A percentile compares a stretch with the other conserved stretches of the same genome.
These are phyloP conservation scores for Phytophthora syringae DNA, from an alignment of 352 stramenopile genomes.

Conservation along the genomic window DNA sequence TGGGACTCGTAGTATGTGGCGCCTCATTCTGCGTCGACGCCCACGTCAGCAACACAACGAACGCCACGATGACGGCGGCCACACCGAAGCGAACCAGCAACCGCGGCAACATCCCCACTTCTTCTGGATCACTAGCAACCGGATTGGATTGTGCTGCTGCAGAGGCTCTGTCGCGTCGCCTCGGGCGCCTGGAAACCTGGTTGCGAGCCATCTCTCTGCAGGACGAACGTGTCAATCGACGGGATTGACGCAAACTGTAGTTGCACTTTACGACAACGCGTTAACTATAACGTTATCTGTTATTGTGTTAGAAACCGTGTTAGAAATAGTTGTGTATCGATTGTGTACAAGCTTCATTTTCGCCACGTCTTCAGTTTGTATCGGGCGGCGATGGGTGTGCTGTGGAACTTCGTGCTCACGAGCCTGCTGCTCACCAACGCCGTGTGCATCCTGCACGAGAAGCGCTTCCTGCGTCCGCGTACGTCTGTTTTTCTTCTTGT, in stretches of 20 bases:
- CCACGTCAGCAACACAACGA: conserved; percentile 20
- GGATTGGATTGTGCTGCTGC: conserved; percentile 19
- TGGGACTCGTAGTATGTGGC: conserved; percentile 3
- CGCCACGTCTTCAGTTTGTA: conserved; percentile 15
- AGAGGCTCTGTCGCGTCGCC: conserved; percentile 11
- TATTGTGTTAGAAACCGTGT: too few relatives aligned
- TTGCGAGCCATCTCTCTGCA: conserved; percentile 36
- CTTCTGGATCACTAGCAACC: neutral
- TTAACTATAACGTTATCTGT: too few relatives aligned
- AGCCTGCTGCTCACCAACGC: conserved; percentile 88
- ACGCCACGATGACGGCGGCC: conserved; percentile 32
- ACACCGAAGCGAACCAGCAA: conserved; percentile 45
- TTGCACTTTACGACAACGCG: conserved; percentile 11
- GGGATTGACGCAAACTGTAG: conserved; percentile 4
- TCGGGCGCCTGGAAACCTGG: conserved; percentile 18
- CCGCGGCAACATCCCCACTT: conserved; percentile 34
- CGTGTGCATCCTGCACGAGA: conserved; percentile 89
- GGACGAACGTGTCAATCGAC: conserved; percentile 17
- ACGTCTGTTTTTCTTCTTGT: conserved; percentile 27
- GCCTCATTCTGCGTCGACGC: conserved; percentile 15
- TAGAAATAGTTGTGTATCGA: neutral
- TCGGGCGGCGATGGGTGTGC: conserved; percentile 64
- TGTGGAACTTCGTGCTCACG: conserved; percentile 91
- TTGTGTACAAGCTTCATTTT: neutral
- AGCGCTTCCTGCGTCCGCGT: conserved; percentile 87